Evolutionary conservation across 805 yeast species (phyloP).

Genomic region (Dipodascus geniculatus): DNA sequence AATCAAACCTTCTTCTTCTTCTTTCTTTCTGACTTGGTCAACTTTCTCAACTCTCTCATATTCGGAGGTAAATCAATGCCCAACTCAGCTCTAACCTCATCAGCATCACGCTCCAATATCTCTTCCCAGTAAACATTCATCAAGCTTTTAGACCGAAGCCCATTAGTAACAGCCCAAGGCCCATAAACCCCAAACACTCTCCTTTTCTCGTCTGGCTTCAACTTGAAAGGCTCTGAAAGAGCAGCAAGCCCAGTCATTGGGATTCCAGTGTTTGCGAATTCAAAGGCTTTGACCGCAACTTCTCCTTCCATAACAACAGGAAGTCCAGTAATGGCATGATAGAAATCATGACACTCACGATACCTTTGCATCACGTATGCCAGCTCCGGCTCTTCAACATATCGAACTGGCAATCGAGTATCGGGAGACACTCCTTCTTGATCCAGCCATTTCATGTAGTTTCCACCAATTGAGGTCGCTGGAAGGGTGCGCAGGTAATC

Average conservation of each 20-base stretch:
- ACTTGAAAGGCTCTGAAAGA: conserved; percentile 72
- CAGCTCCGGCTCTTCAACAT: conserved; percentile 77
- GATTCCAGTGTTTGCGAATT: conserved; percentile 80
- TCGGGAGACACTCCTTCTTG: conserved; percentile 89
- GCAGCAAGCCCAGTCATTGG: conserved; percentile 96
- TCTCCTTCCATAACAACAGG: conserved; percentile 96
- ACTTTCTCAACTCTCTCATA: conserved; percentile 50
- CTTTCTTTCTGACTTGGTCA: conserved; percentile 13
- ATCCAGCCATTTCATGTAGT: conserved; percentile 73
- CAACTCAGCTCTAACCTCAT: conserved; percentile 57
- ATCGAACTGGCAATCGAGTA: conserved; percentile 78
- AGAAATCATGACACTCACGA: conserved; percentile 94
- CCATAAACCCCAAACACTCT: conserved; percentile 59
- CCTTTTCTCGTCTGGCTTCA: conserved; percentile 49
- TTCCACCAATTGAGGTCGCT: conserved; percentile 58
- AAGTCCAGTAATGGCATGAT: conserved; percentile 80
- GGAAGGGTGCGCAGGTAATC: conserved; percentile 51
- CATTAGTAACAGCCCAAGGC: conserved; percentile 79
- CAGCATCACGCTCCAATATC: conserved; percentile 55
- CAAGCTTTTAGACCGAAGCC: conserved; percentile 60
- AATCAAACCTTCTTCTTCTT: background rate
- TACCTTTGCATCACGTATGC: conserved; percentile 91
- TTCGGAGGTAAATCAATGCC: conserved; percentile 74
- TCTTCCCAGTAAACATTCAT: conserved; percentile 92
- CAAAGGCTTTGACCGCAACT: conserved; percentile 83